Evolutionary conservation across 768 basidiomycete species (phyloP).

Genomic region (Amanita rimosa): DNA sequence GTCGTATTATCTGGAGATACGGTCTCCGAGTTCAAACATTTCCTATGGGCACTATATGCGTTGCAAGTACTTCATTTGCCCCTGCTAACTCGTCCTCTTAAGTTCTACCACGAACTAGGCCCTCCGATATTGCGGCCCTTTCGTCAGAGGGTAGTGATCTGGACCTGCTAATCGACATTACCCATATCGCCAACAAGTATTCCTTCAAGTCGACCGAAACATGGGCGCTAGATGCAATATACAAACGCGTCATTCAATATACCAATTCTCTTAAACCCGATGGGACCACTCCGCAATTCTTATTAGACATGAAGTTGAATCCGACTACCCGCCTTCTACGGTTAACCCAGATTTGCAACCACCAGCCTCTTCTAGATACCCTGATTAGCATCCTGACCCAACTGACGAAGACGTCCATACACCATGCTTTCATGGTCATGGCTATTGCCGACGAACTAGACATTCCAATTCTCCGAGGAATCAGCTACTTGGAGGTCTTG

Average conservation of each 20-base stretch:
- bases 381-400: constrained; percentile 48
- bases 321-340: constrained; percentile 50
- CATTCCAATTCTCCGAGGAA: constrained; percentile 45
- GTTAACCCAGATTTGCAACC: constrained; percentile 58
- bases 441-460: constrained; percentile 61
- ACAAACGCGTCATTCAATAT: constrained; percentile 43
- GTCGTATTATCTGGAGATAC: constrained; percentile 54
- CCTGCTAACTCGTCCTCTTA: neutral
- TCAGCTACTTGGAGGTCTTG: constrained; percentile 68
- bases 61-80: constrained; percentile 31
- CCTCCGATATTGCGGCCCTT: constrained; percentile 44
- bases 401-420: constrained; percentile 49
- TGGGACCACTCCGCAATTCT: neutral
- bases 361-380: constrained; percentile 46
- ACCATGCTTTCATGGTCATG: constrained; percentile 67
- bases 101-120: constrained; percentile 24
- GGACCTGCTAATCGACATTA: constrained; percentile 46
- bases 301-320: constrained; percentile 12
- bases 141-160: constrained; percentile 40
- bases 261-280: neutral
- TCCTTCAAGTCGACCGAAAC: constrained; percentile 63
- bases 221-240: constrained; percentile 67
- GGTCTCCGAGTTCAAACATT: constrained; percentile 54
- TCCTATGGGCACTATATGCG: constrained; percentile 71
- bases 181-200: constrained; percentile 61